Evolutionary conservation across 805 yeast species (phyloP), one percentile per base, ranked within the genome.

Genomic region (Candida qinlingensis): DNA sequence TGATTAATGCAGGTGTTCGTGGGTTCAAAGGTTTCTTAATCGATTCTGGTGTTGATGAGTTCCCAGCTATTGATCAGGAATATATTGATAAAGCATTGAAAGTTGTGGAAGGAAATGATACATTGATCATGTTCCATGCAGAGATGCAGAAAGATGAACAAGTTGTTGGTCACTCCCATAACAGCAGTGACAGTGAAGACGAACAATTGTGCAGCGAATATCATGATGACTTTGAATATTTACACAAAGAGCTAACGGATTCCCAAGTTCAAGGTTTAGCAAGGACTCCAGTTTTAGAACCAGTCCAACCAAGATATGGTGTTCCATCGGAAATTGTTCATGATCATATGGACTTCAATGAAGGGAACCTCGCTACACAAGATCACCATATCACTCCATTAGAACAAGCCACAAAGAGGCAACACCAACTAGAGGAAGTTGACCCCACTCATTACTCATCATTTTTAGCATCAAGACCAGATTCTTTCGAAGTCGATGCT

Each of bases 41-140:
- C 60, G 96, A 91, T 55, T 84, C 94, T 40, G 97, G 97, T n/a
- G 97, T 92, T 25, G 96, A 89, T 45, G 97, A 91, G 66, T 91
- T 92, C 65, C 97, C 97, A 2, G 87, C 85, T 54, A 84, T 91
- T 46, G 74, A 73, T 37, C 77, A 85, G 19, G 63, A 63, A 2
- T 83, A 89, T 61, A 84, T 92, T 42, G 71, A 75, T 38, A 62
- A 71, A 47, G 96, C 95, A 7, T 76, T 92, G 79, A 63, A 73
- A 19, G 65, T 57, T 11, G 85, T 91, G 3, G 71, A 82, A 46
- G 85, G 78, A 5, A 66, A 78, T 39, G 74, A 78, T 33, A 87
- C 97, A 0, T 65, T 89, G 61, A 70, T 90, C 54, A 82, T 92
- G 88, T 91, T 92, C 71, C 98, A 91, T 62, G 96, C 97, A 1